Base-by-base conservation (phyloP, 1,139 yeast genomes). In the Yamadazyma sp. region DNA sequence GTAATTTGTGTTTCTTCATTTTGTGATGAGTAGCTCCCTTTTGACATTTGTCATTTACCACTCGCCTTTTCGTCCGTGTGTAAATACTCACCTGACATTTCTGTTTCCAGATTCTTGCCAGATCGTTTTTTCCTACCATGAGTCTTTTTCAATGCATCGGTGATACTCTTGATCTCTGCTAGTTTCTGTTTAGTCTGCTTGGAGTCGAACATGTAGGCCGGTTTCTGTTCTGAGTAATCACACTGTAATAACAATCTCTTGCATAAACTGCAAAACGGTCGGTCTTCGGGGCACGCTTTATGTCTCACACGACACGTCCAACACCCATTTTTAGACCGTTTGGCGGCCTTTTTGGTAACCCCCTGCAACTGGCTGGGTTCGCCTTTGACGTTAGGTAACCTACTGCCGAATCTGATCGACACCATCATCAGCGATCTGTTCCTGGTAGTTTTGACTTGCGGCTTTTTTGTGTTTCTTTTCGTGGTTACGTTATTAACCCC, bases 271-370 rank as follows among this genome's bases (percentile, higher is more conserved):
- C 88, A 81, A 9, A 45, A 51, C 1, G 87, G 86, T 46, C 64
- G 71, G 46, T 79, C 80, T 51, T 80, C 86, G 0, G 83, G 71
- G 49, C 88, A 81, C 43, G 81, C 73, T 53, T 81, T 81, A 51
- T 81, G 80, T 35, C 88, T 70, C 17, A 81, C 61, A 43, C 87
- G 56, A 53, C 87, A 81, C 5, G 83, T 81, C 87, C 87, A 81
- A 50, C 87, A 81, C 0, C 87, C 87, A 28, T 63, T 67, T 46
- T 75, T 75, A 5, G 38, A 31, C 17, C 41, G 25, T 27, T 15
- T 18, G 3, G 17, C 5, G n/a, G 3, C 9, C 20, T 28, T 18
- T 11, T 23, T 32, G 17, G 15, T 9, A 14, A 16, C 5, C 14
- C 6, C 18, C 7, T 20, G 22, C 22, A 6, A 8, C 8, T 5